These are phyloP conservation scores for Fallopia convolvulus DNA, from an alignment of 148 eudicot species.

Conservation along the genomic window DNA sequence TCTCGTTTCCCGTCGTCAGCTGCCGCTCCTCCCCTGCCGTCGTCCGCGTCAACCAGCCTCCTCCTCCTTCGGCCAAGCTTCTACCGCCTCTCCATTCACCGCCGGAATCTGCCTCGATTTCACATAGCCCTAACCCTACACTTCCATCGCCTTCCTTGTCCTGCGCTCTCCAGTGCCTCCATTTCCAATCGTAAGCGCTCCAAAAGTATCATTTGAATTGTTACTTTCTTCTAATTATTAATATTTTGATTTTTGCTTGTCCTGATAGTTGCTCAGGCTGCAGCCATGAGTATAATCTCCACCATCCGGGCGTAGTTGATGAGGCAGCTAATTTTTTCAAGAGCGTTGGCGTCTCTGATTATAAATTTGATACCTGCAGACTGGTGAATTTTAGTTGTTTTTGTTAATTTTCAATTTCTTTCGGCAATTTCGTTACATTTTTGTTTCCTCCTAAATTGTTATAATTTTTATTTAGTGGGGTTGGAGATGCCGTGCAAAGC, in stretches of 20 bases:
- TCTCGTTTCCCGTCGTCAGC: constrained; percentile 17
- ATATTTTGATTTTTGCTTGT: neutral
- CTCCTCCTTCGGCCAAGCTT: constrained; percentile 20
- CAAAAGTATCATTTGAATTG: neutral
- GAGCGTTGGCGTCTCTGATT: constrained; percentile 51
- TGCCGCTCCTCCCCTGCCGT: constrained; percentile 25
- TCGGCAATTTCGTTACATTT: constrained; percentile 2
- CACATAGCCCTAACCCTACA: constrained; percentile 30
- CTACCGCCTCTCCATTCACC: constrained; percentile 15
- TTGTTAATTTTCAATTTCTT: neutral
- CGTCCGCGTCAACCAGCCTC: constrained; percentile 13
- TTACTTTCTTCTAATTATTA: neutral
- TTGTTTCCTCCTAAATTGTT: neutral
- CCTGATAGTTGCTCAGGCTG: constrained; percentile 83
- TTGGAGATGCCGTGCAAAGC: constrained; percentile 97
- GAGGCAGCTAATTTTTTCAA: constrained; percentile 64
- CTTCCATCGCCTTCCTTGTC: constrained; percentile 29
- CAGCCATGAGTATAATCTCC: constrained; percentile 70
- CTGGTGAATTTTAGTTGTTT: constrained; percentile 29
- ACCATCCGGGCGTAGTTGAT: constrained; percentile 57
- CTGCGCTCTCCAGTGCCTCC: constrained; percentile 85
- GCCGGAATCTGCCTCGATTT: constrained; percentile 20
- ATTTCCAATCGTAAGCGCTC: constrained; percentile 61
- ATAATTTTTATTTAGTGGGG: constrained; percentile 46
- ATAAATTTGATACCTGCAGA: constrained; percentile 64